Conservation (phyloP, 768 basidiomycete genomes). For the Artomyces pyxidatus region DNA sequence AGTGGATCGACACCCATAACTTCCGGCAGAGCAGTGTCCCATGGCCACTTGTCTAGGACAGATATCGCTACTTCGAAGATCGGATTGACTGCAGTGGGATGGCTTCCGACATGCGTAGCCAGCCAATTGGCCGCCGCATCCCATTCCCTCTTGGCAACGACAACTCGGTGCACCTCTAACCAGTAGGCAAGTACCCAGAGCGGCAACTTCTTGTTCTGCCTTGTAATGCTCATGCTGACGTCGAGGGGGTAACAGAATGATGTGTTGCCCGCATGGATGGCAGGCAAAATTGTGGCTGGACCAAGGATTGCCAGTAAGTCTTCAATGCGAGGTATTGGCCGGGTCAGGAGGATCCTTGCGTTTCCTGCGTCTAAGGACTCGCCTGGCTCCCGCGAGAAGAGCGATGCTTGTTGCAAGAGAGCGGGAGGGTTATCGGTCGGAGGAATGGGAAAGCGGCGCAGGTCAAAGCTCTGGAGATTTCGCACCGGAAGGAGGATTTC, state of each 20-base stretch:
- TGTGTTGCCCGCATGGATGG: neutral
- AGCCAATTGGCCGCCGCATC: neutral
- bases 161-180: neutral
- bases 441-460: neutral
- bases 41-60: neutral
- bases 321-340: neutral
- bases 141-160: neutral
- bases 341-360: neutral
- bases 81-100: neutral
- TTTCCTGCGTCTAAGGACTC: neutral
- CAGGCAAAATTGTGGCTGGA: neutral
- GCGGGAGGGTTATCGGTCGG: neutral
- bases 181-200: neutral
- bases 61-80: neutral
- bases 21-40: neutral
- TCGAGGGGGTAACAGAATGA: neutral
- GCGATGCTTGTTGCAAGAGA: neutral
- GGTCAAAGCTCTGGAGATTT: neutral
- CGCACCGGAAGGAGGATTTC: neutral
- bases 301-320: neutral
- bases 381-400: neutral
- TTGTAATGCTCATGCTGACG: too few relatives aligned
- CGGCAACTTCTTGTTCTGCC: neutral
- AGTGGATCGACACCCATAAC: neutral
- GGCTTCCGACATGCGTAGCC: neutral